Evolutionary conservation across 2,329 filamentous ascomycete genomes (phyloP).

Genomic region (Colletotrichum coccodes): DNA sequence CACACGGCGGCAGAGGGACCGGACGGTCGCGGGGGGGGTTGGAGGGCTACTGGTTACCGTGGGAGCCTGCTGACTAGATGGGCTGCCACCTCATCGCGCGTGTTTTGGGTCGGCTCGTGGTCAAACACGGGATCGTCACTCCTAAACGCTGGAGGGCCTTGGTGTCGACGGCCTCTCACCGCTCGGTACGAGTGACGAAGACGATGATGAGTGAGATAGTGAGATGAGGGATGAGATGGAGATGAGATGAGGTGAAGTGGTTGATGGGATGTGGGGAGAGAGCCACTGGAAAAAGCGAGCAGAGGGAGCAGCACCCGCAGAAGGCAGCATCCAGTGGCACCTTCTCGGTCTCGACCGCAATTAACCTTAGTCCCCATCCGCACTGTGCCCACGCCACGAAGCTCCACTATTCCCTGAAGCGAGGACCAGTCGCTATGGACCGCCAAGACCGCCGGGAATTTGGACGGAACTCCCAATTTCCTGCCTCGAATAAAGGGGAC

Average conservation of each 20-base stretch:
- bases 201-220: neutral
- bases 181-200: neutral
- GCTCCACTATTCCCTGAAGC: neutral
- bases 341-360: neutral
- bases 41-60: neutral
- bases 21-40: neutral
- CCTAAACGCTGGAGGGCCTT: neutral
- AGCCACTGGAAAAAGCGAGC: neutral
- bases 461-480: conserved; percentile 28
- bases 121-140: neutral
- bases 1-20: conserved; percentile 21
- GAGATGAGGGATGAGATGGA: neutral
- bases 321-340: neutral
- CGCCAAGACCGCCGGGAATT: conserved; percentile 29
- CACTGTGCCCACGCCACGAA: conserved; percentile 1
- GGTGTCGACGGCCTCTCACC: neutral
- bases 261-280: neutral
- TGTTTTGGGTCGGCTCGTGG: neutral
- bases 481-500: conserved; percentile 7
- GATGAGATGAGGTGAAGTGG: neutral
- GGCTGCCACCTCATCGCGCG: neutral
- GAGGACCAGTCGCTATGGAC: conserved; percentile 1
- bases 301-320: neutral
- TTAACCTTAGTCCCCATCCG: neutral
- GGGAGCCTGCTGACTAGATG: neutral